Evolutionary conservation across 208 protist genomes (phyloP).

Genomic region (Leptomonas seymouri): DNA sequence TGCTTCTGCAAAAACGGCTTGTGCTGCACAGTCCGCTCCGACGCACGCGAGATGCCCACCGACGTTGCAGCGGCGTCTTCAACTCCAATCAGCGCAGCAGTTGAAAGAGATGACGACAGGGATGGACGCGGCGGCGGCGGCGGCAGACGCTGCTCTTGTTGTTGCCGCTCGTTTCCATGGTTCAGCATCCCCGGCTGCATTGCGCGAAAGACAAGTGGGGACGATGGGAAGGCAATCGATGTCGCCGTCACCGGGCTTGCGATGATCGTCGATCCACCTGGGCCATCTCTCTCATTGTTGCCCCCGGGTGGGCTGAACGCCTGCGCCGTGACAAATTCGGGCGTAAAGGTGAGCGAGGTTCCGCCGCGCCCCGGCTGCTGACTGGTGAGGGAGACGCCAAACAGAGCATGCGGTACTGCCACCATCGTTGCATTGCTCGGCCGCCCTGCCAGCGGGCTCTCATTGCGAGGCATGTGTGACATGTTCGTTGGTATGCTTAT

Average conservation of each 20-base stretch:
- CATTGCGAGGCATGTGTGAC: neutral
- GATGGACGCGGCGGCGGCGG: neutral
- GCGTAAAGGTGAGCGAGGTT: neutral
- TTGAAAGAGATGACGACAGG: neutral
- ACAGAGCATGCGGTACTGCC: neutral
- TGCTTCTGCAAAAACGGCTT: neutral
- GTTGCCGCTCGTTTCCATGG: neutral
- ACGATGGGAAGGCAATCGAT: neutral
- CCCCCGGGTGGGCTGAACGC: neutral
- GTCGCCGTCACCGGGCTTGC: neutral
- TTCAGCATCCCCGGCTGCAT: neutral
- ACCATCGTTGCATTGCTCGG: neutral
- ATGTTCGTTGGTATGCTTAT: neutral
- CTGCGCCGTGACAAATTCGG: neutral
- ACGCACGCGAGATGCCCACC: neutral
- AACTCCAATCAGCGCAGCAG: neutral
- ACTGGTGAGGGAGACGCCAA: neutral
- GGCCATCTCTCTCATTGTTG: neutral
- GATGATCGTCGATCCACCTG: neutral
- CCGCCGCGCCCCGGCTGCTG: neutral
- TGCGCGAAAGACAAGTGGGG: conserved; percentile 14
- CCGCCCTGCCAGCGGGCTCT: neutral
- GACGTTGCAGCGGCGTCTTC: neutral
- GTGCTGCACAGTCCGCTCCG: conserved; percentile 8
- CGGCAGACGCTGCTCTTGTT: neutral